Percentiles rank a stretch among this genome's conserved stretches.
Evolutionary conservation across 192 early-diverging fungal genomes (phyloP).

Genomic region (Linderina pennispora): DNA sequence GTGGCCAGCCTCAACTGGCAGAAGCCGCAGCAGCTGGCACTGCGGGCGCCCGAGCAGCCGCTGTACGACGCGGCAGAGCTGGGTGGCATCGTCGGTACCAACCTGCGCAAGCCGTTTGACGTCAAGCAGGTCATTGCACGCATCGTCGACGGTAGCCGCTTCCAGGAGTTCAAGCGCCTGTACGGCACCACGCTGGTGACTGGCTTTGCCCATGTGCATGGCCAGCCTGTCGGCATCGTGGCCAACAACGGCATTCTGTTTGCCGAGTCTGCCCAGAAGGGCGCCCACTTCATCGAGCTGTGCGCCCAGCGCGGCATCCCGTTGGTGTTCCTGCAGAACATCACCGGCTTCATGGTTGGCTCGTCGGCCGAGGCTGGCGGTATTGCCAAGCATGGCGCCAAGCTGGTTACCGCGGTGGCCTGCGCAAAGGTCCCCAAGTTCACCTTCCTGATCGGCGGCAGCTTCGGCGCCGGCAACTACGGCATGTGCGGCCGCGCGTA

Average conservation of each 20-base stretch:
- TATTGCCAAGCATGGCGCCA: constrained; percentile 97
- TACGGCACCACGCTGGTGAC: constrained; percentile 89
- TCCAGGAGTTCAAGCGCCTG: constrained; percentile 90
- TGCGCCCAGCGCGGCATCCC: constrained; percentile 86
- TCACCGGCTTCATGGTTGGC: constrained; percentile 97
- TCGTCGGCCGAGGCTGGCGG: constrained; percentile 89
- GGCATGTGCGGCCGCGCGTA: constrained; percentile 97
- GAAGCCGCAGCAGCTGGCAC: constrained; percentile 50
- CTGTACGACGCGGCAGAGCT: constrained; percentile 77
- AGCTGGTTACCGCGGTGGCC: constrained; percentile 92
- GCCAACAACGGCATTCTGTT: constrained; percentile 97
- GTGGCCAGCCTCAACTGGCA: constrained; percentile 81
- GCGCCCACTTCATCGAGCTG: constrained; percentile 92
- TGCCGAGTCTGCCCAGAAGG: constrained; percentile 89
- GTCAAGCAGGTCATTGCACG: constrained; percentile 89
- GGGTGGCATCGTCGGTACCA: constrained; percentile 92
- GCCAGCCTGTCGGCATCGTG: constrained; percentile 87
- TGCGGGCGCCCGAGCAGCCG: constrained; percentile 62
- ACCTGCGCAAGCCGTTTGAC: constrained; percentile 82
- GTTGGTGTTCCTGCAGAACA: constrained; percentile 92
- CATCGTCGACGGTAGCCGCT: constrained; percentile 86
- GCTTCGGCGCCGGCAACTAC: constrained; percentile 88
- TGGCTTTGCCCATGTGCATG: constrained; percentile 86
- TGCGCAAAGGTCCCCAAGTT: constrained; percentile 93
- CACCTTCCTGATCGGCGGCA: constrained; percentile 71